Conservation (phyloP, 139 green algal species). For the Auxenochlorella protothecoides region DNA sequence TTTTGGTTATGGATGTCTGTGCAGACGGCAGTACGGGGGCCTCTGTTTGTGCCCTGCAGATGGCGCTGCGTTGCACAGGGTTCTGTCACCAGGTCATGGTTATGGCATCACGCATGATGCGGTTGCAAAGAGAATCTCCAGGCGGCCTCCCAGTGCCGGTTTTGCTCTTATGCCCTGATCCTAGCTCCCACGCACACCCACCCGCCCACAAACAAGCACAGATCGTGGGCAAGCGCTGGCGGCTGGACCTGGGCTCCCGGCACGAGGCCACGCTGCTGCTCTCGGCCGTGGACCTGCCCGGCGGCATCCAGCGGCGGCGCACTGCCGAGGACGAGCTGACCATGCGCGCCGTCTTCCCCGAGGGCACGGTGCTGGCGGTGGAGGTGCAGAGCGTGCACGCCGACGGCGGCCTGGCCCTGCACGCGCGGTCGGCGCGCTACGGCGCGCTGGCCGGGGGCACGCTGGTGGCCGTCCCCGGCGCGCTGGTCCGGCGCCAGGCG, state of each 20-base stretch:
- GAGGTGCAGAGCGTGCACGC: slow-evolving; percentile 71
- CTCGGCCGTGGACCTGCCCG: slow-evolving; percentile 77
- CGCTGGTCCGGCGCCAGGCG: slow-evolving; percentile 70
- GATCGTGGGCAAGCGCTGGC: slow-evolving; percentile 70
- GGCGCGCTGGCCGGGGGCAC: slow-evolving; percentile 60
- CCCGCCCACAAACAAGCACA: slow-evolving; percentile 13
- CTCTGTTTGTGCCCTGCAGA: too few species aligned
- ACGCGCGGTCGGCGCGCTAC: slow-evolving; percentile 78
- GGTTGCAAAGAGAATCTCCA: neutral
- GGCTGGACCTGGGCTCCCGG: slow-evolving; percentile 53
- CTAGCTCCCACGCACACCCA: neutral
- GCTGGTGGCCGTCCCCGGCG: slow-evolving; percentile 52
- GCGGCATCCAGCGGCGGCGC: slow-evolving; percentile 60
- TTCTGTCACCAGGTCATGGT: too few species aligned
- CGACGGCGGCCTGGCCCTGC: slow-evolving; percentile 65
- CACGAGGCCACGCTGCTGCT: slow-evolving; percentile 66
- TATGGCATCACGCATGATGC: neutral
- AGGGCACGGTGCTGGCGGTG: slow-evolving; percentile 74
- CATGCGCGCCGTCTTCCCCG: slow-evolving; percentile 71
- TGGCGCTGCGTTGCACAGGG: too few species aligned
- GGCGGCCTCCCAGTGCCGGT: neutral
- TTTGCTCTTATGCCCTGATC: slow-evolving; percentile 8
- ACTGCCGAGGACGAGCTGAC: slow-evolving; percentile 84
- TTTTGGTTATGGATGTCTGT: too few species aligned
- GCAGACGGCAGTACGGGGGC: too few species aligned